These are phyloP conservation scores for Cercis canadensis DNA, from an alignment of 306 rosid species.

Conservation along the genomic window DNA sequence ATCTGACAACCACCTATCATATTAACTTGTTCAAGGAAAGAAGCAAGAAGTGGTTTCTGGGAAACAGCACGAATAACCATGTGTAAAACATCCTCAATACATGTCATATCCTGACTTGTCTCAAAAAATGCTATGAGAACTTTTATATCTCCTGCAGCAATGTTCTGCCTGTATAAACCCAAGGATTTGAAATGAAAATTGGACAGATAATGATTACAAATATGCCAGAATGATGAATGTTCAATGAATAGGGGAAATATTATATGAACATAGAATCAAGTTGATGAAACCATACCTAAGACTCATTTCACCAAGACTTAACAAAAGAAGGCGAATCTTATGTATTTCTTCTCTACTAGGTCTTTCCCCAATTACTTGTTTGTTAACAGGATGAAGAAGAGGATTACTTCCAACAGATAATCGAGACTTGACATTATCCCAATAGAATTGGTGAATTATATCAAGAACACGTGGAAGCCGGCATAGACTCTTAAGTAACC, in stretches of 20 bases:
- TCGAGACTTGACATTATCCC: conserved; percentile 67
- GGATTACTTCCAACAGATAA: conserved; percentile 59
- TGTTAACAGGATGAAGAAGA: conserved; percentile 56
- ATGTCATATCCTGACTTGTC: conserved; percentile 84
- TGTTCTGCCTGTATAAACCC: conserved; percentile 74
- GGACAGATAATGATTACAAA: conserved; percentile 15
- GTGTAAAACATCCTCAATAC: conserved; percentile 94
- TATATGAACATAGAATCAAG: neutral
- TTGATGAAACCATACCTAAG: conserved; percentile 65
- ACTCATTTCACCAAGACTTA: conserved; percentile 98
- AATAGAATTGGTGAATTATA: conserved; percentile 77
- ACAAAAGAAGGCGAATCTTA: conserved; percentile 92
- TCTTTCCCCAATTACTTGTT: conserved; percentile 58
- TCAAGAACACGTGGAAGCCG: conserved; percentile 88
- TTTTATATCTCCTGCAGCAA: conserved; percentile 77
- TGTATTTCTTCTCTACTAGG: conserved; percentile 83
- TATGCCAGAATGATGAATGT: neutral
- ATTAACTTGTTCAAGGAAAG: conserved; percentile 90
- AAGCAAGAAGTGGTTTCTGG: conserved; percentile 77
- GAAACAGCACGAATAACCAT: conserved; percentile 92
- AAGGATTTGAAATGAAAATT: conserved; percentile 40
- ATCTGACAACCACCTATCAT: conserved; percentile 77
- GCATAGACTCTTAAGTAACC: conserved; percentile 80
- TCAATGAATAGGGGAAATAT: conserved; percentile 29
- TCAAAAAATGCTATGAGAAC: conserved; percentile 90